phyloP scores from a whole-genome alignment of 345 rosid genomes.

The Melaleuca alternifolia region DNA sequence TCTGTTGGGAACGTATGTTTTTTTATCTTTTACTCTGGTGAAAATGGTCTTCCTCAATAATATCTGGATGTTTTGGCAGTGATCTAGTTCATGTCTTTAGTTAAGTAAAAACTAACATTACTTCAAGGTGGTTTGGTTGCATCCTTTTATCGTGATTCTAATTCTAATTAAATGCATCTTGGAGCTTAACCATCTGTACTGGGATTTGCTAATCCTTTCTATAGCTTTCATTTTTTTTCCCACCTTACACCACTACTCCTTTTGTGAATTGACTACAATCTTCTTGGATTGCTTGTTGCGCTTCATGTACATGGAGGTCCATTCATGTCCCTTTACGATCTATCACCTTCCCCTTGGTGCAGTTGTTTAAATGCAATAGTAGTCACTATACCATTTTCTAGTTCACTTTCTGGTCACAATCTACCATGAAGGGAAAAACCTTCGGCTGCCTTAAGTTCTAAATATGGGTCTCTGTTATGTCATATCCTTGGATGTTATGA shows the following conservation, averaged over 20 bases:
- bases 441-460: background rate
- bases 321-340: background rate
- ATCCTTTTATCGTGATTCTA: background rate
- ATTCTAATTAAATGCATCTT: background rate
- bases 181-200: background rate
- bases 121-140: background rate
- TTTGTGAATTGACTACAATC: background rate
- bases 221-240: background rate
- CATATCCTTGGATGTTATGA: background rate
- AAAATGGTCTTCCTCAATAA: background rate
- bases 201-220: background rate
- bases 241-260: background rate
- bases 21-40: constrained; percentile 5
- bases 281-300: background rate
- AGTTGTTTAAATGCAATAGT: background rate
- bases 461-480: background rate
- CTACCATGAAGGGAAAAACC: background rate
- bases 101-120: background rate
- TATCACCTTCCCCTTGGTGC: background rate
- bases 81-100: background rate
- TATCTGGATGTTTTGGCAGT: background rate
- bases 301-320: background rate
- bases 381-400: background rate
- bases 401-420: background rate
- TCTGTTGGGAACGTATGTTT: constrained; percentile 82